Conservation (phyloP, 768 basidiomycete species). For the Hypsizygus marmoreus region DNA sequence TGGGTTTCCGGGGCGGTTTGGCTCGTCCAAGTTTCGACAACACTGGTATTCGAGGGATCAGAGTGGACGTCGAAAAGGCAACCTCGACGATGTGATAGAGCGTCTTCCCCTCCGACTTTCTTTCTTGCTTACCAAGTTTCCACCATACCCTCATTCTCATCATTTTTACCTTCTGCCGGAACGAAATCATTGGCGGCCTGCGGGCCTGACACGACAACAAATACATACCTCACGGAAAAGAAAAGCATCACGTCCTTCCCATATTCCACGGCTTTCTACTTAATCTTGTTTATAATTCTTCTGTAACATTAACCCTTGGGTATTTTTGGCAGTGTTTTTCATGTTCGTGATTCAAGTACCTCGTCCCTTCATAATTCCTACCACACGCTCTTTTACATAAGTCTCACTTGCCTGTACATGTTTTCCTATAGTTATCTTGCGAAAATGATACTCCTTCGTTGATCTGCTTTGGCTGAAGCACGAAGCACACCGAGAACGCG, state of each 20-base stretch:
- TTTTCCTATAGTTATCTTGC: too few relatives aligned
- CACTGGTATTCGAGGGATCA: conserved; percentile 44
- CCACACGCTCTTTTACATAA: neutral
- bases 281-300: conserved; percentile 6
- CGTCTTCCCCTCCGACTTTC: conserved; percentile 2
- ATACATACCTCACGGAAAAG: conserved; percentile 11
- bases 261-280: neutral
- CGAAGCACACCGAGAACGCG: neutral
- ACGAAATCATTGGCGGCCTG: conserved; percentile 10
- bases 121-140: conserved; percentile 16
- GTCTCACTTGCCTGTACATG: too few relatives aligned
- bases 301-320: conserved; percentile 12
- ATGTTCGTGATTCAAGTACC: conserved; percentile 3
- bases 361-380: conserved; percentile 9
- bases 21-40: conserved; percentile 32
- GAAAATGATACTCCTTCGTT: too few relatives aligned
- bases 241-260: conserved; percentile 2
- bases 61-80: conserved; percentile 64
- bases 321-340: neutral
- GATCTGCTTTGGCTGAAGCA: neutral
- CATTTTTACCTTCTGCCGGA: conserved; percentile 4
- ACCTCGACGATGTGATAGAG: conserved; percentile 47
- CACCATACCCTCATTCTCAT: conserved; percentile 1
- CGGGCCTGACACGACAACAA: neutral
- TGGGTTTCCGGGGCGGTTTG: conserved; percentile 38